Evolutionary conservation across 306 rosid species (phyloP).

Genomic region (Cicer bijugum): DNA sequence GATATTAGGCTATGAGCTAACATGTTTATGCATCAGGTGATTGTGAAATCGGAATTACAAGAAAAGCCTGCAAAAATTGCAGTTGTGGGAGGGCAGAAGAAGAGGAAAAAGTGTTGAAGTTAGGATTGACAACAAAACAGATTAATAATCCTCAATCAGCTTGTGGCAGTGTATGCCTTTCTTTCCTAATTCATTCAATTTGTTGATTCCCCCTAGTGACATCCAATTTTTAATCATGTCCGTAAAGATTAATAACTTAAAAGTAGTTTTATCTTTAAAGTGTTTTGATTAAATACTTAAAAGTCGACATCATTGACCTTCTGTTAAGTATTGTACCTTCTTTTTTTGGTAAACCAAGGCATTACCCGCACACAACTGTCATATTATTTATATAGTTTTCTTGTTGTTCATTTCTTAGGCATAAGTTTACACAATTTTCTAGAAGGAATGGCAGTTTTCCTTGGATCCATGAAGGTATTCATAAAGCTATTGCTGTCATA

Average conservation of each 20-base stretch:
- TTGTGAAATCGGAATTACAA: conserved; percentile 83
- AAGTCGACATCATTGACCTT: background rate
- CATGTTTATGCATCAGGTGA: conserved; percentile 60
- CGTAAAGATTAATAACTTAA: background rate
- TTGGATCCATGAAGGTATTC: too few species aligned
- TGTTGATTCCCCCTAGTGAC: background rate
- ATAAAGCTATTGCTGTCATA: too few species aligned
- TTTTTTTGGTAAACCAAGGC: too few species aligned
- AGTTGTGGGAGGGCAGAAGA: conserved; percentile 89
- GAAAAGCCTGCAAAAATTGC: conserved; percentile 96
- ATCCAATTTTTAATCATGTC: background rate
- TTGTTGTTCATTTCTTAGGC: too few species aligned
- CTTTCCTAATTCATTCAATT: background rate
- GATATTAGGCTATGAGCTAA: conserved; percentile 13
- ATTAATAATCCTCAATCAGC: conserved; percentile 84
- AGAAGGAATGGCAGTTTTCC: too few species aligned
- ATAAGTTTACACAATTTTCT: too few species aligned
- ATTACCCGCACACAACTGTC: too few species aligned
- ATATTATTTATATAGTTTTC: too few species aligned
- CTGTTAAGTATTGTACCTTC: too few species aligned
- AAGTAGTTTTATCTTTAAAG: background rate
- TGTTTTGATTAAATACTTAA: background rate
- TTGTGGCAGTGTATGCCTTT: conserved; percentile 78
- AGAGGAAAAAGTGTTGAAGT: conserved; percentile 79
- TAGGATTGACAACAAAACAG: conserved; percentile 71